Conservation (phyloP, 2,329 filamentous ascomycete species). For the Rutstroemia sp. region DNA sequence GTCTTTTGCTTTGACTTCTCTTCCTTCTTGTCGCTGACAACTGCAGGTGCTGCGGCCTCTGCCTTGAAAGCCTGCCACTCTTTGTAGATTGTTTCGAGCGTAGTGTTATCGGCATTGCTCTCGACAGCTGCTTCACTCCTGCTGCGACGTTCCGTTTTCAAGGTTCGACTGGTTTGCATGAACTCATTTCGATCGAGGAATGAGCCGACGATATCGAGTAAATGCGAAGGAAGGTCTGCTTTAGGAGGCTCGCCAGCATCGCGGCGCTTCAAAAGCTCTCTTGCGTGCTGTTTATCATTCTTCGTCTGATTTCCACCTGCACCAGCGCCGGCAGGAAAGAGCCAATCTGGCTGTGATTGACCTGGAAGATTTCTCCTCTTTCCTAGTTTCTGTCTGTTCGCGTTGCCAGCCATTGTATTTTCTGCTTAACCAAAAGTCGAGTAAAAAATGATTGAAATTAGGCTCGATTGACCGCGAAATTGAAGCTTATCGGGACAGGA, state of each 20-base stretch:
- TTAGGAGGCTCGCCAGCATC: conserved; percentile 20
- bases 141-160: conserved; percentile 53
- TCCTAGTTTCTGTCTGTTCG: conserved; percentile 28
- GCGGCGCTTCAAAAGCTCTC: conserved; percentile 24
- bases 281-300: conserved; percentile 25
- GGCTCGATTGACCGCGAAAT: conserved; percentile 1
- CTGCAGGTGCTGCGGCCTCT: conserved; percentile 7
- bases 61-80: conserved; percentile 32
- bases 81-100: conserved; percentile 30
- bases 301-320: conserved; percentile 20
- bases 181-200: conserved; percentile 65
- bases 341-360: conserved; percentile 27
- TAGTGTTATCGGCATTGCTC: conserved; percentile 35
- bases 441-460: background rate
- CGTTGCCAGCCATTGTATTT: conserved; percentile 22
- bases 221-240: conserved; percentile 45
- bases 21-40: conserved; percentile 2
- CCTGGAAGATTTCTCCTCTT: conserved; percentile 22
- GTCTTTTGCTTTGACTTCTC: conserved; percentile 17
- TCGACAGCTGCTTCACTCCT: conserved; percentile 33
- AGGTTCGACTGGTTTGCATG: conserved; percentile 50
- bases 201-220: conserved; percentile 58
- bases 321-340: conserved; percentile 22
- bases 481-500: background rate
- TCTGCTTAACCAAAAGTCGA: background rate